Base-by-base conservation (phyloP, 2,329 filamentous ascomycete genomes). In the Dothistroma pini region DNA sequence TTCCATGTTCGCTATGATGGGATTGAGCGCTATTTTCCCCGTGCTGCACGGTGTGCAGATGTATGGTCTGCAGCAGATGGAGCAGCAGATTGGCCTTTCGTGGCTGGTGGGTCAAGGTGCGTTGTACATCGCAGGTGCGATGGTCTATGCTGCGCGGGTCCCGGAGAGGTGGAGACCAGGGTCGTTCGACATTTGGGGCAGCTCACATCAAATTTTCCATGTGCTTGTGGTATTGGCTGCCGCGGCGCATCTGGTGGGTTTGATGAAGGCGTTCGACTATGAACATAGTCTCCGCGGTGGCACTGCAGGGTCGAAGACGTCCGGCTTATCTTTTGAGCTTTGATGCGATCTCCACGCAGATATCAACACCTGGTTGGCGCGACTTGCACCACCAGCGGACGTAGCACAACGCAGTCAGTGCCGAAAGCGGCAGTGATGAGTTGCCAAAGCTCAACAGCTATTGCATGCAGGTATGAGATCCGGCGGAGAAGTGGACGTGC, bases 161-260 rank as follows among this genome's bases (percentile, higher is more conserved):
- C 95, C 95, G 0, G 95, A 99, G 78, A 83, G 91, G 62, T 85
- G 83, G 70, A 84, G 79, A 50, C 95, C 93, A 0, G 90, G 91
- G 1, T 80, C 75, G 8, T 97, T 93, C 71, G 95, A 99, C 76
- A 90, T 97, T 56, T 90, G 90, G 84, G 93, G 95, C 41, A 92
- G 88, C 73, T 96, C 91, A 21, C 95, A 99, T 76, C 95, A 99
- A 78, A 89, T 99, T 66, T 99, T 99, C 75, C 95, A 99, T 78
- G 80, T 96, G 44, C 83, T 95, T 65, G 93, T 99, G 31, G 80
- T 97, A 16, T 75, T 92, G 63, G 95, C 95, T 0, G 93, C 91
- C 0, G 83, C 84, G 1, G 84, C 89, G 25, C 95, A 99, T 79
- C 79, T 97, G 62, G 87, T 86, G 56, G 93, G 90, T 54, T 83